Evolutionary conservation across 2,329 filamentous ascomycete species (phyloP).

Genomic region (Aquanectria penicillioides): DNA sequence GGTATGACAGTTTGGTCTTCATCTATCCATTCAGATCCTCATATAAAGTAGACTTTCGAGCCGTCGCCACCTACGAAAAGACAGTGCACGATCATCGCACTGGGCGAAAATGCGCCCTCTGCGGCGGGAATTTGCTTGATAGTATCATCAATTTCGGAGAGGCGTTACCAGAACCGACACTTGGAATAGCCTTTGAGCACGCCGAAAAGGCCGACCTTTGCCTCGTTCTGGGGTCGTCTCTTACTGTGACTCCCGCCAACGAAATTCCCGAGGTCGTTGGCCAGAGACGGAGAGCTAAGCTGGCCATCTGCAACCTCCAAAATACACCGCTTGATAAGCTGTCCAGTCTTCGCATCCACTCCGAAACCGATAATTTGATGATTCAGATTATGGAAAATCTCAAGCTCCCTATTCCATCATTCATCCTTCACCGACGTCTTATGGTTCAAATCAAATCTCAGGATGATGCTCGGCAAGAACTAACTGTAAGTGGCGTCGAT

Average conservation of each 20-base stretch:
- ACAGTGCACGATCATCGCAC: constrained; percentile 57
- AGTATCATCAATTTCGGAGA: constrained; percentile 59
- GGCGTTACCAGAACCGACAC: constrained; percentile 41
- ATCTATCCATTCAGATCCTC: too few relatives aligned
- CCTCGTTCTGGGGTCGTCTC: constrained; percentile 56
- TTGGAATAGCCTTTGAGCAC: constrained; percentile 48
- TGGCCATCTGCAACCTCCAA: constrained; percentile 59
- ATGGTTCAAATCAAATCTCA: constrained; percentile 39
- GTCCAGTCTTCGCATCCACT: constrained; percentile 46
- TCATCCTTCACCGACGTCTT: constrained; percentile 49
- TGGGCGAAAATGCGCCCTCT: constrained; percentile 54
- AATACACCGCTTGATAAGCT: constrained; percentile 52
- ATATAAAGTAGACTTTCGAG: constrained; percentile 51
- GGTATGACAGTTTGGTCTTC: constrained; percentile 43
- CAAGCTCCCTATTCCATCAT: constrained; percentile 47
- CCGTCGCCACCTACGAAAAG: constrained; percentile 54
- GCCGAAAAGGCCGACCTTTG: constrained; percentile 56
- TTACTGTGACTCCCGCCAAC: constrained; percentile 55
- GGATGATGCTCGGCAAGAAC: constrained; percentile 34
- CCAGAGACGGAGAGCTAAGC: constrained; percentile 40
- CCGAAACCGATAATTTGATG: constrained; percentile 53
- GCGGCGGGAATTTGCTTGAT: constrained; percentile 51
- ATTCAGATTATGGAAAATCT: constrained; percentile 52
- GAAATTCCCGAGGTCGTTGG: constrained; percentile 52
- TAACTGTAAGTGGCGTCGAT: constrained; percentile 50